Conservation (phyloP, 2,329 filamentous ascomycete genomes). For the Colletotrichum trifolii region DNA sequence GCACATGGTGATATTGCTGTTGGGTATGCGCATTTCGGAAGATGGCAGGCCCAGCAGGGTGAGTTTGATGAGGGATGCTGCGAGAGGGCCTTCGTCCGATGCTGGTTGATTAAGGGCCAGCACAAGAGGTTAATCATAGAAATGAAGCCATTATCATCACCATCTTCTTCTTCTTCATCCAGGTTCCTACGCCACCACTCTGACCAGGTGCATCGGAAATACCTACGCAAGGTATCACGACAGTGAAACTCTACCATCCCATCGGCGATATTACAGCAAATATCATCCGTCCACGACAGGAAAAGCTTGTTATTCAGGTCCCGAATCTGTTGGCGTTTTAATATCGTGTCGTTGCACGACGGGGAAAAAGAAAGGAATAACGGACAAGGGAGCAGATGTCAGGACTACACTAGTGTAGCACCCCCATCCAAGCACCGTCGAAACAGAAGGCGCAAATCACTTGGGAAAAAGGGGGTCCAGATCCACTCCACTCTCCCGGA, state of each 20-base stretch:
- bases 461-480: slow-evolving; percentile 30
- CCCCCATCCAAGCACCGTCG: slow-evolving; percentile 30
- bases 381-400: slow-evolving; percentile 20
- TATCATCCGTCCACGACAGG: too few species aligned
- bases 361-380: neutral
- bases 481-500: slow-evolving; percentile 33
- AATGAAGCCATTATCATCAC: too few species aligned
- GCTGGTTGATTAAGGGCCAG: neutral
- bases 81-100: neutral
- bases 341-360: too few species aligned
- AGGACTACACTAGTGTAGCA: slow-evolving; percentile 11
- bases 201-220: neutral
- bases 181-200: neutral
- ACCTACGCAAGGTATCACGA: neutral
- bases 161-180: too few species aligned
- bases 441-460: slow-evolving; percentile 33
- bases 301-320: too few species aligned
- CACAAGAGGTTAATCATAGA: neutral
- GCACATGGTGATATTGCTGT: slow-evolving; percentile 1
- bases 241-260: too few species aligned
- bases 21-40: slow-evolving; percentile 1
- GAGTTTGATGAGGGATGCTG: slow-evolving; percentile 26
- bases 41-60: slow-evolving; percentile 15
- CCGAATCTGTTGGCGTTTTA: too few species aligned
- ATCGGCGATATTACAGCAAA: too few species aligned